Evolutionary conservation across 2,329 filamentous ascomycete species (phyloP), one percentile per base, ranked within the genome.

Genomic region (Alternaria panax): DNA sequence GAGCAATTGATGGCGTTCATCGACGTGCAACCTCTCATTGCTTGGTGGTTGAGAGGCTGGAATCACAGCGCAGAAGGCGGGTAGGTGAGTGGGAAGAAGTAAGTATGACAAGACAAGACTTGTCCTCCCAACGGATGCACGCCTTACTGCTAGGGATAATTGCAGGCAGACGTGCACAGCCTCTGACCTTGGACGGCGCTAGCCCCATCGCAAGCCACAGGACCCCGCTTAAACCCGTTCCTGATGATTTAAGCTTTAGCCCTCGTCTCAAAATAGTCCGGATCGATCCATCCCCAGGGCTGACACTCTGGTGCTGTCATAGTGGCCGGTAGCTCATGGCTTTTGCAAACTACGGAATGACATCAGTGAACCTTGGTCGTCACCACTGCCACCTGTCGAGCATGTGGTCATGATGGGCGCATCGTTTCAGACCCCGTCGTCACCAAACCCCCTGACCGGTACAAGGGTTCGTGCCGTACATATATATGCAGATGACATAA

Each of bases 151-250:
- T 50, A 62, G 62, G 38, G 25, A 42, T 48, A 45, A 51, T 56
- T 51, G 40, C 45, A 62, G 57, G 58, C 62, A 60, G 56, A 41
- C 56, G 30, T 25, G 51, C 56, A 59, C 56, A 59, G 56, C 56
- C 56, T 59, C 55, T 52, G 24, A 8, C 38, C 43, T 47, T 43
- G 40, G 43, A 22, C 24, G 38, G 28, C 51, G 30, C 42, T 47
- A 18, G 43, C 42, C 56, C 38, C 45, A 48, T 28, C 30, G 51
- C 41, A 51, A 46, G 51, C 55, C 54, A 57, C 54, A n/a, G 20
- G 47, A 58, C 65, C 62, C 65, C 66, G 59, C 63, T 54, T 42
- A 54, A 58, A 47, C 62, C 60, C 50, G 68, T 68, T 65, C 62
- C 68, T 70, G 62, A 59, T 54, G 52, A 40, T 50, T 48, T 32